Base-by-base conservation (phyloP, 2,329 filamentous ascomycete genomes). In the Trichoderma harzianum region DNA sequence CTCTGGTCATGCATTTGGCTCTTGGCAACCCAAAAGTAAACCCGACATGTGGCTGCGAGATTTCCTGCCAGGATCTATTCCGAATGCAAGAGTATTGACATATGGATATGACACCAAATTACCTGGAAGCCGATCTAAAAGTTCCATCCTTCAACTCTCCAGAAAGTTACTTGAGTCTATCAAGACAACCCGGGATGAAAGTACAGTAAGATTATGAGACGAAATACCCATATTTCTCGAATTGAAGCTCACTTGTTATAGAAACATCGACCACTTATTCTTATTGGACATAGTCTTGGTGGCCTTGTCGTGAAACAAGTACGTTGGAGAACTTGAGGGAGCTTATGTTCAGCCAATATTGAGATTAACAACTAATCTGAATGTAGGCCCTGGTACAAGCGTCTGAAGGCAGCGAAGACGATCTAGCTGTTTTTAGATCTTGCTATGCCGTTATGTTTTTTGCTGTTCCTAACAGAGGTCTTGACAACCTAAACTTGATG, bases 61-160 rank as follows among this genome's bases (percentile, higher is more conserved):
- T 60, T 79, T 72, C 30, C 74, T 80, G 5, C 75, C 77, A 1
- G 7, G 58, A 3, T 75, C 77, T 7, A 10, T 79, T 3, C 73
- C 74, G 1, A 73, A 74, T 1, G 70, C 72, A 34, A 75, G 78
- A 24, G 69, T 80, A 2, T 60, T 80, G 5, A 30, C 78, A 24
- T 80, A 80, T 62, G 78, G 79, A 12, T 80, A 80, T 61, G 73
- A 80, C 70, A 78, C 77, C 10, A 72, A 32, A 7, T 72, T 79
- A 14, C 66, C 64, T 3, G 69, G 69, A 16, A 79, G 74, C 26
- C 34, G 64, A 4, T 75, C 74, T 5, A 77, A 76, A 61, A 47
- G 75, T 18, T 76, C 74, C 1, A 73, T 78, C 12, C 21, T 36
- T 21, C 21, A 68, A 1, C 14, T 67, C 2, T 51, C 53, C 14